Base-by-base conservation (phyloP, 1,284 basidiomycete species). In the Inonotus hispidus region DNA sequence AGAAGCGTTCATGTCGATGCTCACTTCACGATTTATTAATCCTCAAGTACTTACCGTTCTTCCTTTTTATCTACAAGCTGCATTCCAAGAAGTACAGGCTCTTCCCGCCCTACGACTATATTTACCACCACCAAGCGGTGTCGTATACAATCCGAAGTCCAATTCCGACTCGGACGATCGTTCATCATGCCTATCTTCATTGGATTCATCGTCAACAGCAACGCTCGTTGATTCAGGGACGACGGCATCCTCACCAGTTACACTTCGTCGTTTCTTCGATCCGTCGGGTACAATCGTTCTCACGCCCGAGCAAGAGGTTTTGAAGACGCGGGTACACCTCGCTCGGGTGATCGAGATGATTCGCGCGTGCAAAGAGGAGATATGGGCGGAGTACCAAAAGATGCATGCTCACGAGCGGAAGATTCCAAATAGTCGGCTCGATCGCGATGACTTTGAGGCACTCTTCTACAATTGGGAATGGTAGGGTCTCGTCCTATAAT, bases 391-490 rank as follows among this genome's bases (percentile, higher is more conserved):
- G 68, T 90, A 87, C 67, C 71, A 79, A 56, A 73, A 72, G 53
- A 69, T 88, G 0, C 81, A 78, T 65, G 73, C 74, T 1, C 64
- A 72, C 1, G 78, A 80, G 43, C 71, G 69, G 6, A 63, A 58
- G 25, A 67, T 75, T 21, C 74, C 73, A 57, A 63, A 38, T 50
- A 53, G 52, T 8, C 50, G 64, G 13, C 46, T 54, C 2, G 53
- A 63, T 58, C 76, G 82, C 7, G 81, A 82, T 61, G 80, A 83
- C 59, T 90, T 90, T 61, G 86, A 88, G 49, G 71, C 74, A 1
- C 81, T 82, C 45, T 90, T 88, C 85, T 70, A 72, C 11, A 82
- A 82, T 59, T 90, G 88, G 88, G 78, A 83, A 71, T 80, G 77
- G 88, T 90, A 58, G 66, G 84, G 11, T 23, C 27, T 19, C 10